Evolutionary conservation across 495 filamentous ascomycete species (phyloP).

Genomic region (Xylaria venustula): DNA sequence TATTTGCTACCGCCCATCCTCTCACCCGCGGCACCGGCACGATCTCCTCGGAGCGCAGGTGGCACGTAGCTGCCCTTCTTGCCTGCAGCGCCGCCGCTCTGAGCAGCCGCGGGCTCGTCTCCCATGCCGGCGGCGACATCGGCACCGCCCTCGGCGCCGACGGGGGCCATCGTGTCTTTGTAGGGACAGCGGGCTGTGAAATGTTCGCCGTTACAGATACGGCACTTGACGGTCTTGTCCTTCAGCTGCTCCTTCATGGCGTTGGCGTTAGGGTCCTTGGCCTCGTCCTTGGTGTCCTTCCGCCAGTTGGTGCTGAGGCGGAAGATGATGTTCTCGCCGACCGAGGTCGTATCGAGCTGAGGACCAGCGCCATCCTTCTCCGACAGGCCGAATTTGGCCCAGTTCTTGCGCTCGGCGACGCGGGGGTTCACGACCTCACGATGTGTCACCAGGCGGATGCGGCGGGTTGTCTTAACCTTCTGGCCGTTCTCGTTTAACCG

Average conservation of each 20-base stretch:
- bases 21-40: slow-evolving; percentile 64
- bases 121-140: slow-evolving; percentile 55
- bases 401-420: slow-evolving; percentile 86
- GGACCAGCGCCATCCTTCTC: slow-evolving; percentile 65
- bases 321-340: slow-evolving; percentile 98
- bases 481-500: slow-evolving; percentile 88
- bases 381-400: slow-evolving; percentile 82
- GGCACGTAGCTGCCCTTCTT: slow-evolving; percentile 84
- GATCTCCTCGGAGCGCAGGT: slow-evolving; percentile 79
- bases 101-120: slow-evolving; percentile 45
- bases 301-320: slow-evolving; percentile 87
- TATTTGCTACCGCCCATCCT: slow-evolving; percentile 85
- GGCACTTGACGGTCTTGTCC: slow-evolving; percentile 99
- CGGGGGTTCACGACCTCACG: slow-evolving; percentile 94
- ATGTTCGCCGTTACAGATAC: slow-evolving; percentile 97
- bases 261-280: slow-evolving; percentile 69
- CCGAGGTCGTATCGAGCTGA: slow-evolving; percentile 82
- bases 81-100: slow-evolving; percentile 47
- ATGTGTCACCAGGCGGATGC: slow-evolving; percentile 84
- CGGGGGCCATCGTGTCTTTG: slow-evolving; percentile 65
- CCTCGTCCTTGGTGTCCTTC: slow-evolving; percentile 78
- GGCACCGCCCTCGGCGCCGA: slow-evolving; percentile 50
- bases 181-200: slow-evolving; percentile 87
- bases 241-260: slow-evolving; percentile 88
- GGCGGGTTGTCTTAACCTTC: slow-evolving; percentile 93